A percentile compares a stretch with the other conserved stretches of the same genome.
phyloP scores from a whole-genome alignment of 176 grass and related monocot species.

The Musa troglodytarum region DNA sequence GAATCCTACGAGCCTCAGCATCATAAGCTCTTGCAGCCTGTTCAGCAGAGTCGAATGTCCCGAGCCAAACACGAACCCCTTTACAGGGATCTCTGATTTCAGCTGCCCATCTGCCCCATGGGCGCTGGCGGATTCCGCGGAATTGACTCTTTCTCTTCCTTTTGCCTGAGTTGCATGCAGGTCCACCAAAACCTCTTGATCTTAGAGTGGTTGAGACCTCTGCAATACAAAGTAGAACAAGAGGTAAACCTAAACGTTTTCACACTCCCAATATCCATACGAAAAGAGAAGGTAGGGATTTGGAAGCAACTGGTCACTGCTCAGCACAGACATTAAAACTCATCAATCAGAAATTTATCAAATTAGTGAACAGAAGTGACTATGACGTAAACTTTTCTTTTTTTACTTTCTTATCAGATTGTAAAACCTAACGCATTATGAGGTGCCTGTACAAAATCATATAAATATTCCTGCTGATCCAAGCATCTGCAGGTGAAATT shows the following conservation, averaged over 20 bases:
- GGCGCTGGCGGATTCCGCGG: conserved; percentile 42
- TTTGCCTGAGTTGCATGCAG: neutral
- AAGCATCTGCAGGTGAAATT: too few species aligned
- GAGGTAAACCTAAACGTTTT: neutral
- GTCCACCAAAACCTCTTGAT: conserved; percentile 9
- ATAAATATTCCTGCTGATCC: too few species aligned
- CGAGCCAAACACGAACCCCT: conserved; percentile 42
- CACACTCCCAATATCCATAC: too few species aligned
- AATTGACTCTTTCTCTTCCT: conserved; percentile 50
- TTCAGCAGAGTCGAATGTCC: conserved; percentile 43
- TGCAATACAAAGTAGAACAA: conserved; percentile 7
- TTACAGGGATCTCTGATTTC: conserved; percentile 43
- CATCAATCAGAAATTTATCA: conserved; percentile 9
- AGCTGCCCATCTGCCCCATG: conserved; percentile 50
- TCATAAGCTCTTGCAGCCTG: conserved; percentile 46
- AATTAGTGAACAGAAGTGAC: neutral
- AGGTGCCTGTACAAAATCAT: too few species aligned
- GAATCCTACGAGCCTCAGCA: conserved; percentile 33
- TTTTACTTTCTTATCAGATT: neutral
- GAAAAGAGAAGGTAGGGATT: too few species aligned
- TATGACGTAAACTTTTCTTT: neutral
- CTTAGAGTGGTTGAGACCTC: conserved; percentile 16
- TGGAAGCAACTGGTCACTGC: too few species aligned
- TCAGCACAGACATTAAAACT: neutral
- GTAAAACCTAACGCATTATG: neutral